Conservation (phyloP, 2,329 filamentous ascomycete species). For the Colletotrichum sp. region DNA sequence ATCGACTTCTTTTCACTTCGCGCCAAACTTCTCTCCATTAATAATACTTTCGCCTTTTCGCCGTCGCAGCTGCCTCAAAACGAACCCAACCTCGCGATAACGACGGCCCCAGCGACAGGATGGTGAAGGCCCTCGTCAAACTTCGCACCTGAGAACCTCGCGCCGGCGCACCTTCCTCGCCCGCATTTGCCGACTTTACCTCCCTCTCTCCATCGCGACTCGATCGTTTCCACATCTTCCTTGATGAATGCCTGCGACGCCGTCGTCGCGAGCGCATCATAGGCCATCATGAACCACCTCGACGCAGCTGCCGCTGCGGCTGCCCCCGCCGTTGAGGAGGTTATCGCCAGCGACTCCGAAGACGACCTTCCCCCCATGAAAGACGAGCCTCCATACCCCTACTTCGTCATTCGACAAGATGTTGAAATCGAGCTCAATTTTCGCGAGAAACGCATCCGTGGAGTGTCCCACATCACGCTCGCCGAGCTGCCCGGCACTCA, state of each 20-base stretch:
- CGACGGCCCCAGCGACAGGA: slow-evolving; percentile 10
- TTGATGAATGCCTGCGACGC: slow-evolving; percentile 4
- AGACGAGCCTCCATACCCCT: slow-evolving; percentile 42
- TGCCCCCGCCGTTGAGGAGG: slow-evolving; percentile 12
- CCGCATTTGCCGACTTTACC: neutral
- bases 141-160: slow-evolving; percentile 17
- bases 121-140: slow-evolving; percentile 9
- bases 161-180: slow-evolving; percentile 14
- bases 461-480: slow-evolving; percentile 82
- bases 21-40: neutral
- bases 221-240: neutral
- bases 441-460: slow-evolving; percentile 73
- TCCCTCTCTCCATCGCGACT: neutral
- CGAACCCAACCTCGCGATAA: neutral
- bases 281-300: slow-evolving; percentile 17
- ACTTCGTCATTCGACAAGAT: slow-evolving; percentile 78
- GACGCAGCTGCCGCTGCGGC: slow-evolving; percentile 4
- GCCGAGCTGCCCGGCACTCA: slow-evolving; percentile 62
- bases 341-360: slow-evolving; percentile 24
- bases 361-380: slow-evolving; percentile 37
- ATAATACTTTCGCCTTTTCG: neutral
- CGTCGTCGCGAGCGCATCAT: slow-evolving; percentile 2
- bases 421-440: slow-evolving; percentile 93
- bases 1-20: neutral
- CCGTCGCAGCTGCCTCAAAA: neutral